Base-by-base conservation (phyloP, 805 yeast species). In the Huiozyma naganishii region DNA sequence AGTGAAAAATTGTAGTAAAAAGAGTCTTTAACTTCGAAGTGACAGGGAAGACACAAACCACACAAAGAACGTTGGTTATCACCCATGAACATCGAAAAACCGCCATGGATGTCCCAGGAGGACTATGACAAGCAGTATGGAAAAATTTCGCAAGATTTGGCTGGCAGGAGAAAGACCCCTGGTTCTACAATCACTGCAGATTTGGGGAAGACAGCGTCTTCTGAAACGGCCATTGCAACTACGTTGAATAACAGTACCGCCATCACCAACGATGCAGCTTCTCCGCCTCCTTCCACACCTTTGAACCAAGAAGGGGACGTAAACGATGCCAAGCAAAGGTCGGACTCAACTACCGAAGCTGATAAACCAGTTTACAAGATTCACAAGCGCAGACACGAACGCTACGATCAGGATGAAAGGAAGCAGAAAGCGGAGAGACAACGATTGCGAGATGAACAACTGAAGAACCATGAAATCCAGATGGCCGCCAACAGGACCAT, bases 51-150 rank as follows among this genome's bases (percentile, higher is more conserved):
- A 17, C 23, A 3, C 23, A 17, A 17, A 4, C 23, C 23, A 17
- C 23, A 17, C 23, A 17, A 4, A 17, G 23, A 17, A 17, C 23
- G 9, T 8, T 11, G 3, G 33, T 30, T 8, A 30, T 2, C 33
- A 5, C n/a, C 33, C 10, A 12, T 45, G 23, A 53, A 44, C 37
- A 65, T 66, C 29, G 65, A 62, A 27, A 64, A 62, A 41, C 65
- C 67, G 39, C 57, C 59, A 39, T 59, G 65, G 62, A 62, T 63
- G 67, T 59, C 66, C 41, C 62, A 64, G 41, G 64, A 62, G 45
- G 65, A 63, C 41, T 60, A 61, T 43, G 61, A 62, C 48, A 51
- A 52, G 37, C 57, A 60, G 44, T 58, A 60, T 49, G 58, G 58
- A 27, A 41, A 42, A 45, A 17, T 17, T 17, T 8, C 33, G 33